Evolutionary conservation across 179 eudicot genomes (phyloP).

Genomic region (Gypsophila paniculata): DNA sequence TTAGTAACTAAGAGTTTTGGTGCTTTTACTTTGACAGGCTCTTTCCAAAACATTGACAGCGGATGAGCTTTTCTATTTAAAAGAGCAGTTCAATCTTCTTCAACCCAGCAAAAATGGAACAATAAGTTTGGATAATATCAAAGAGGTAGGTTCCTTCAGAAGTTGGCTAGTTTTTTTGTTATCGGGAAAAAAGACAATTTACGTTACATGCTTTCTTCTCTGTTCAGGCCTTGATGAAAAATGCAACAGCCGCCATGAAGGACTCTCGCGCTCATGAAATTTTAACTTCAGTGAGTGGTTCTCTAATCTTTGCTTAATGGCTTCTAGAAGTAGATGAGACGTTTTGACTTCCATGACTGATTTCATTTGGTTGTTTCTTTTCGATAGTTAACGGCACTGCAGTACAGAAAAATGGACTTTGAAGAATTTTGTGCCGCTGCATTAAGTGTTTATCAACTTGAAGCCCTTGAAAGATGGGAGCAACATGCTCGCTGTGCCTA

Average conservation of each 20-base stretch:
- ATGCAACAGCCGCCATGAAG: constrained; percentile 63
- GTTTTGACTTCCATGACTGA: neutral
- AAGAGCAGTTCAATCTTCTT: constrained; percentile 60
- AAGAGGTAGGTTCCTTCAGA: constrained; percentile 35
- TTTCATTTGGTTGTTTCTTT: constrained; percentile 1
- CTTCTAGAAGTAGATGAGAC: neutral
- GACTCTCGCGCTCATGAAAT: constrained; percentile 63
- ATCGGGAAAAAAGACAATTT: constrained; percentile 3
- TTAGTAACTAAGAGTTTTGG: constrained; percentile 7
- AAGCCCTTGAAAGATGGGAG: constrained; percentile 81
- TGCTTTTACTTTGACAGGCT: constrained; percentile 38
- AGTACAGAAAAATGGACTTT: constrained; percentile 71
- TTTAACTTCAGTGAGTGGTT: constrained; percentile 47
- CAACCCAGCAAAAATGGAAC: constrained; percentile 53
- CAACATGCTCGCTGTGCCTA: constrained; percentile 79
- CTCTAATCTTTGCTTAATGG: constrained; percentile 8
- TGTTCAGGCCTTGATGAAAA: constrained; percentile 62
- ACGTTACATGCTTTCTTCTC: constrained; percentile 10
- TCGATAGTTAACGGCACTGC: constrained; percentile 68
- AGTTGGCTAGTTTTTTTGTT: neutral
- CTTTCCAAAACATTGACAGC: constrained; percentile 58
- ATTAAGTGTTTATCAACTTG: constrained; percentile 74
- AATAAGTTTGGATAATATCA: constrained; percentile 59
- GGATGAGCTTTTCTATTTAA: constrained; percentile 59
- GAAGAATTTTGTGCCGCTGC: constrained; percentile 90